These are phyloP conservation scores for Strobilomyces echinocephalus DNA, from an alignment of 768 basidiomycete genomes.

Conservation along the genomic window DNA sequence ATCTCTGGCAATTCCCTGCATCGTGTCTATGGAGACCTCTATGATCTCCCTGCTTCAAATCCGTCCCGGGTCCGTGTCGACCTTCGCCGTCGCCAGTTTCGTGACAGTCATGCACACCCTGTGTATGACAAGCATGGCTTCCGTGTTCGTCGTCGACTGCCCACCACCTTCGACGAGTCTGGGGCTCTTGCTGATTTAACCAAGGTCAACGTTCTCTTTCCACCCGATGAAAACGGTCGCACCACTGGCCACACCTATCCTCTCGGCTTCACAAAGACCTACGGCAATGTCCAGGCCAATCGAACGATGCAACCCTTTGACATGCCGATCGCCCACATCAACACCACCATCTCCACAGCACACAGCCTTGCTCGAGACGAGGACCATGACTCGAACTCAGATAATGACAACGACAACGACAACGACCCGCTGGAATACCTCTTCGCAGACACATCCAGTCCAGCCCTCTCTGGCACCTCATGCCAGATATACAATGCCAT, in stretches of 20 bases:
- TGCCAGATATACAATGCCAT: neutral
- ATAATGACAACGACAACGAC: no score
- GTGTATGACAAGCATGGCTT: neutral
- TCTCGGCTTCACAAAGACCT: neutral
- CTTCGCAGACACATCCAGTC: neutral
- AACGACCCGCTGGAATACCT: no score
- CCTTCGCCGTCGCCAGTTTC: neutral
- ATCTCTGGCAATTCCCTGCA: neutral
- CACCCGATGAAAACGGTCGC: neutral
- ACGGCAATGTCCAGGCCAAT: neutral
- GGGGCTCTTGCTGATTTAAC: conserved; percentile 5
- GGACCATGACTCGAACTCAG: no score
- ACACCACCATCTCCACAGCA: no score
- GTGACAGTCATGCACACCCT: neutral
- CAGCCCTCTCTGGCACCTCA: neutral
- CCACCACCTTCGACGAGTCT: rapidly evolving
- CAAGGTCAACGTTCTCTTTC: neutral
- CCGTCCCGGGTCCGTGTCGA: neutral
- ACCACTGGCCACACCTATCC: neutral
- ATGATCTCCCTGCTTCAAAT: neutral
- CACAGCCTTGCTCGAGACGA: no score
- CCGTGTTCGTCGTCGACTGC: neutral
- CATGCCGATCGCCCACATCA: no score
- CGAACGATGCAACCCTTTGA: neutral
- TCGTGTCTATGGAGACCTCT: neutral